Conservation (phyloP, 2,329 filamentous ascomycete species). For the Seiridium cupressi region DNA sequence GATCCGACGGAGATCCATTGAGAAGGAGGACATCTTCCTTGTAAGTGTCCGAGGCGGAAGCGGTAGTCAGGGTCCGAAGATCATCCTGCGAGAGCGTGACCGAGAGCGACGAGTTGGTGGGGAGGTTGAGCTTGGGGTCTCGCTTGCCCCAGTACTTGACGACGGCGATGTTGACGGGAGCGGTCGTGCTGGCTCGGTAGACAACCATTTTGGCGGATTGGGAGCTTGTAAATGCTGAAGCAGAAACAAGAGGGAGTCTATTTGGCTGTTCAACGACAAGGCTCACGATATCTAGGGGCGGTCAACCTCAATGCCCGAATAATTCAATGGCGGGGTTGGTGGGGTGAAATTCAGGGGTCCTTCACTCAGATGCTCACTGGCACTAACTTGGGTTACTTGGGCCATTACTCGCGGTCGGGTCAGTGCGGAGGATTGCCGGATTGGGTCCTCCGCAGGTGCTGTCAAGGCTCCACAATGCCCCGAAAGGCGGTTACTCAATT, state of each 20-base stretch:
- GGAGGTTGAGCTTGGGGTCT: conserved; percentile 88
- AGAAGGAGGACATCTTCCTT: conserved; percentile 71
- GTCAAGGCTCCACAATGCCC: too few species aligned
- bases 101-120: conserved; percentile 95
- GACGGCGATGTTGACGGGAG: conserved; percentile 96
- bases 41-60: conserved; percentile 79
- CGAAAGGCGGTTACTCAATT: too few species aligned
- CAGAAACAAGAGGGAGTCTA: neutral
- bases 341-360: neutral
- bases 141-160: conserved; percentile 99
- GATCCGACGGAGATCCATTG: conserved; percentile 80
- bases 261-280: neutral
- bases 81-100: conserved; percentile 94
- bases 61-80: conserved; percentile 92
- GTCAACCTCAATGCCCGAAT: neutral
- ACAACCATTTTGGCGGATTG: conserved; percentile 45
- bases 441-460: too few species aligned
- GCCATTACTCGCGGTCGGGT: too few species aligned
- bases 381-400: too few species aligned
- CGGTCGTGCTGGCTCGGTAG: conserved; percentile 92
- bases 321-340: neutral
- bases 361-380: too few species aligned
- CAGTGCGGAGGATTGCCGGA: too few species aligned
- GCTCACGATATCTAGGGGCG: neutral
- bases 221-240: too few species aligned